Evolutionary conservation across 306 rosid species (phyloP), one percentile per base, ranked within the genome.

Genomic region (Alnus glutinosa): DNA sequence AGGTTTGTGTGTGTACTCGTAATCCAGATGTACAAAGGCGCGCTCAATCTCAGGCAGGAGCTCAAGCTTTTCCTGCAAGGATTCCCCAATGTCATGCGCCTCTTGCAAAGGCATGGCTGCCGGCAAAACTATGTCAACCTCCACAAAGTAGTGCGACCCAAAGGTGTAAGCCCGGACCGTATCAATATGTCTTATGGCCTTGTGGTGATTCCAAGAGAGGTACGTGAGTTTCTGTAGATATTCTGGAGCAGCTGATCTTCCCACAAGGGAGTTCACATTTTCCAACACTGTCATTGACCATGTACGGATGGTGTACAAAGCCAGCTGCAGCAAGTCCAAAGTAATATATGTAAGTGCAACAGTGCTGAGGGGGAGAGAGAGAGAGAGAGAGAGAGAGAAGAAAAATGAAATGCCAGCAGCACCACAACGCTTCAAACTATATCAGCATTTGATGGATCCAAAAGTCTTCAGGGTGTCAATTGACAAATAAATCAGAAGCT

Each of bases 121-220:
- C 51, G 98, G 93, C 78, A 94, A 86, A 74, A 92, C 98, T 16
- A 94, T 94, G 82, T 94, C 98, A 68, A 94, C 98, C 89, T 94
- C 98, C 2, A 94, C 97, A 64, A 94, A 94, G 88, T 86, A 94
- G 91, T 94, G 98, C 55, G 97, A 92, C 66, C 98, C 98, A 37
- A 94, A 92, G 42, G 98, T 92, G 86, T 94, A 94, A 4, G 98
- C 97, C 16, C 97, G 86, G 49, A 94, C 98, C 0, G 98, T 94
- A 34, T 94, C 98, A 0, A 94, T 94, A 86, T 92, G 97, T 75
- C 87, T 85, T 78, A 94, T 84, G 30, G 97, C 95, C 82, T 86
- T 78, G 86, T 94, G 90, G 85, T 94, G 98, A 87, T 94, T 94
- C 98, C 98, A 94, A 81, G 97, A 94, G 32, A 94, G 92, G 89